phyloP scores from a whole-genome alignment of 768 basidiomycete species.

The Boletus rubescentipes region DNA sequence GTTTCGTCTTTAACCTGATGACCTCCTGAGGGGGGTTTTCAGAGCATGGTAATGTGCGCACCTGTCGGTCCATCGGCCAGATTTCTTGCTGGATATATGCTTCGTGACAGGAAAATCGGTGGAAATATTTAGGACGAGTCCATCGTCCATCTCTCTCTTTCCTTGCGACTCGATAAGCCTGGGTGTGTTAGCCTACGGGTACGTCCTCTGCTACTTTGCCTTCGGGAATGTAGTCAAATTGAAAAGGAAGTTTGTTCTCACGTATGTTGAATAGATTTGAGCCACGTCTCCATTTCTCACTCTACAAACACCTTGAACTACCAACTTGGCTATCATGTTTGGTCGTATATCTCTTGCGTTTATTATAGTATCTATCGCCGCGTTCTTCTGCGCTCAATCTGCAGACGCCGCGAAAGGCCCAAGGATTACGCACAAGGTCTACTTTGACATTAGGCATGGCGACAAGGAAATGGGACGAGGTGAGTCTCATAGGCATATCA shows the following conservation, averaged over 20 bases:
- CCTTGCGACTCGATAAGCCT: not conserved
- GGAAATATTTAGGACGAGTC: slow-evolving; percentile 71
- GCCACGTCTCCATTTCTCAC: slow-evolving; percentile 27
- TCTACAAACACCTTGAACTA: not conserved
- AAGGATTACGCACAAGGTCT: slow-evolving; percentile 88
- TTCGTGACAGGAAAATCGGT: slow-evolving; percentile 33
- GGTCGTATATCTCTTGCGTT: slow-evolving; percentile 61
- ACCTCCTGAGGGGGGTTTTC: not conserved
- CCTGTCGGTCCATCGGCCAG: slow-evolving; percentile 80
- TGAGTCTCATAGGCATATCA: slow-evolving; percentile 35
- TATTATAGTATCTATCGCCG: slow-evolving; percentile 59
- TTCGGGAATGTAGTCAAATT: not conserved
- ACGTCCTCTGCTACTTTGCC: not conserved
- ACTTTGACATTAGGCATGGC: slow-evolving; percentile 94
- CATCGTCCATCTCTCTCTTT: slow-evolving; percentile 61
- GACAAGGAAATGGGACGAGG: slow-evolving; percentile 82
- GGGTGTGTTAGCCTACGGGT: not conserved
- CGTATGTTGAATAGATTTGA: not conserved
- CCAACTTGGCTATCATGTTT: slow-evolving; percentile 41
- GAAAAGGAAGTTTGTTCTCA: slow-evolving; percentile 29
- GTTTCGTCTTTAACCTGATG: slow-evolving; percentile 71
- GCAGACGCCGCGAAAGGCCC: slow-evolving; percentile 86
- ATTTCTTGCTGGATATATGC: slow-evolving; percentile 43
- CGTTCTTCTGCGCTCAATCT: slow-evolving; percentile 68
- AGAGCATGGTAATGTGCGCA: slow-evolving; percentile 30